Conservation (phyloP, 2,329 filamentous ascomycete genomes). For the Ceratocystis destructans region DNA sequence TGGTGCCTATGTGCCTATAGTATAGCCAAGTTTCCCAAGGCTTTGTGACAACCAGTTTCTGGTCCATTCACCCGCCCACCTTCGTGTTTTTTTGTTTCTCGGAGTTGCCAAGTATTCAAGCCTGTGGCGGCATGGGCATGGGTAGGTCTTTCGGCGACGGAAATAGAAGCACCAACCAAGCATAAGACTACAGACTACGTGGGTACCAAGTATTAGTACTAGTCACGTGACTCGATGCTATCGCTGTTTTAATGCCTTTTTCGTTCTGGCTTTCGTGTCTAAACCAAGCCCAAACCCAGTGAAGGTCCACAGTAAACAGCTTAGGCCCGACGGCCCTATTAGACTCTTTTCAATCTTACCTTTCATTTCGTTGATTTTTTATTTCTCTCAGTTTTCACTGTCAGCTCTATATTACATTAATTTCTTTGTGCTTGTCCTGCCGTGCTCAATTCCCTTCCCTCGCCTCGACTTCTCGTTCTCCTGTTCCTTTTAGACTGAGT, state of each 20-base stretch:
- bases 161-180: neutral
- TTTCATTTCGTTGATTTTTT: neutral
- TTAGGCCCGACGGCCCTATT: neutral
- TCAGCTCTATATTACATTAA: too few relatives aligned
- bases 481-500: neutral
- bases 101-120: neutral
- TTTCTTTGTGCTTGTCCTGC: neutral
- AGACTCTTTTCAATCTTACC: neutral
- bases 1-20: too few relatives aligned
- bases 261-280: slow-evolving; percentile 13
- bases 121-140: neutral
- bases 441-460: neutral
- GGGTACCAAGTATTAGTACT: neutral
- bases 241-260: neutral
- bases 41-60: neutral
- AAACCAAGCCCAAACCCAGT: neutral
- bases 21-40: neutral
- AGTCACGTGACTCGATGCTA: neutral
- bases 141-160: neutral
- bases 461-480: neutral
- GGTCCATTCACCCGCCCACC: neutral
- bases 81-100: neutral
- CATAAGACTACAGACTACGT: neutral
- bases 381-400: neutral
- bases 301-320: neutral